Evolutionary conservation across 192 early-diverging fungal species (phyloP), one percentile per base, ranked within the genome.

Genomic region (Coemansia sp.): DNA sequence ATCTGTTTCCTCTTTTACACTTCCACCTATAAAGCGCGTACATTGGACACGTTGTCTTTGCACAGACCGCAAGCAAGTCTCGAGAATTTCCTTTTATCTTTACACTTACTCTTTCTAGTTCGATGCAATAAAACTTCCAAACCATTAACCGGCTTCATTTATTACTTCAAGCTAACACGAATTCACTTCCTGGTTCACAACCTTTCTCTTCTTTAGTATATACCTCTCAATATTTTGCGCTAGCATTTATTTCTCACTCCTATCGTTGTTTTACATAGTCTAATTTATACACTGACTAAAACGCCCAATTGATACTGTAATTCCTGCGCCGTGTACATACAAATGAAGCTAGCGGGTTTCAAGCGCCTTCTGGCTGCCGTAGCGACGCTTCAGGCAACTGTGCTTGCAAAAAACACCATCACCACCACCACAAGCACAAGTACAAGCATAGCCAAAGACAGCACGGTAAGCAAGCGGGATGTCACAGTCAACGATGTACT

Each of bases 391-490:
- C 45, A 48, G 45, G 45, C 45, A 48, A 3, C 10, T 3, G 45
- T 48, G 23, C 45, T 48, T 27, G 45, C 45, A 22, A 48, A 48
- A 37, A 38, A 52, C 17, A 38, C 6, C 1, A 37, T 6, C 15
- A 53, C 31, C 7, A 34, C 13, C 60, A 23, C 31, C 31, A 57
- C 36, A 17, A 48, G n/a, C n/a, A n/a, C n/a, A n/a, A n/a, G n/a
- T n/a, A n/a, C n/a, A n/a, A n/a, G n/a, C n/a, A n/a, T n/a, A n/a
- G n/a, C n/a, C n/a, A n/a, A 25, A 9, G 29, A 15, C 52, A 54
- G 17, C 27, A 31, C 31, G 33, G 29, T 59, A 15, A 30, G n/a
- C 9, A 67, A 37, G 19, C 63, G 74, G 2, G 61, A 77, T 36
- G 61, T 68, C 6, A 17, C 62, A 33, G 27, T 71, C 15, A 38